Evolutionary conservation across 805 yeast species (phyloP).

Genomic region (Tetrapisispora namnaoensis): DNA sequence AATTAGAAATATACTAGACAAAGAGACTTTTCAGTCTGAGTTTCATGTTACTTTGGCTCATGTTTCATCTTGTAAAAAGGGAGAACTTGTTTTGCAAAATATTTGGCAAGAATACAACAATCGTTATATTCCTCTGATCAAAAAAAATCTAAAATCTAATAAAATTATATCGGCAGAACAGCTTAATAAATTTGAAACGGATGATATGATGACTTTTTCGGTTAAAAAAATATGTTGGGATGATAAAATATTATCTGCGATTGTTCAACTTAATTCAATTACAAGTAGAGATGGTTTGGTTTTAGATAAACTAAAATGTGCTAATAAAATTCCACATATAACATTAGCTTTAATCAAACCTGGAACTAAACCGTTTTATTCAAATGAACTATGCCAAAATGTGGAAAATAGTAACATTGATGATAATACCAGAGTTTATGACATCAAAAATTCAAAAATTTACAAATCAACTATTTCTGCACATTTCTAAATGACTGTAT

Average conservation of each 20-base stretch:
- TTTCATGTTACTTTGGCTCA: constrained; percentile 69
- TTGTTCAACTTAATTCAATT: constrained; percentile 29
- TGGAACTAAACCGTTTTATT: constrained; percentile 40
- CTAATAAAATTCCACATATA: constrained; percentile 50
- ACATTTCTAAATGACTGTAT: neutral
- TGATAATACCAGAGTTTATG: neutral
- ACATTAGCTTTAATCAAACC: constrained; percentile 55
- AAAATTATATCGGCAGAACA: constrained; percentile 9
- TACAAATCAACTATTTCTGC: neutral
- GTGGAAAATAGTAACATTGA: neutral
- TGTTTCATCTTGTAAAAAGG: constrained; percentile 25
- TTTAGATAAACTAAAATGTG: constrained; percentile 21
- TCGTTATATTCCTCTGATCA: constrained; percentile 9
- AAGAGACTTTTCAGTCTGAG: constrained; percentile 36
- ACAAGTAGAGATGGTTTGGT: constrained; percentile 7
- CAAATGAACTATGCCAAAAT: constrained; percentile 35
- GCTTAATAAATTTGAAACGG: constrained; percentile 6
- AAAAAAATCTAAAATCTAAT: constrained; percentile 4
- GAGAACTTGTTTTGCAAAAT: constrained; percentile 16
- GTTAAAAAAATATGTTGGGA: constrained; percentile 42
- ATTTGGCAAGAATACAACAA: constrained; percentile 23
- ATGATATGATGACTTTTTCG: constrained; percentile 32
- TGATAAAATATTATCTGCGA: constrained; percentile 42
- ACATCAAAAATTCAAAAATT: neutral
- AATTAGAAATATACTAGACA: constrained; percentile 1